These are phyloP conservation scores for Flaveria floridana DNA, from an alignment of 140 eudicot genomes.

Conservation along the genomic window DNA sequence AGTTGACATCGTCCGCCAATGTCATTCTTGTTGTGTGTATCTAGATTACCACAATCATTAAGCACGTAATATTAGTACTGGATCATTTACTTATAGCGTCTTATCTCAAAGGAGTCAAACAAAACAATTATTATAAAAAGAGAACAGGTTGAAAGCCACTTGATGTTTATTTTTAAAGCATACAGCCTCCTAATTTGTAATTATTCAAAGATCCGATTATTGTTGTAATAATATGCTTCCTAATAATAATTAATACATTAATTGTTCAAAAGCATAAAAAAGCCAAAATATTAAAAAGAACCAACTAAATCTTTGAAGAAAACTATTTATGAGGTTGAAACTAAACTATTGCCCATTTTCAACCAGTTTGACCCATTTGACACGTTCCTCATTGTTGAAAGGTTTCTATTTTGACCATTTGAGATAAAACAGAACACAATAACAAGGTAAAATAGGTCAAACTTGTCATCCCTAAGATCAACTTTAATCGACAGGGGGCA, in stretches of 20 bases:
- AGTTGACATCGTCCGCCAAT: constrained; percentile 81
- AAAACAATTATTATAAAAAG: neutral
- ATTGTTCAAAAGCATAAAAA: neutral
- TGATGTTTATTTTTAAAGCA: neutral
- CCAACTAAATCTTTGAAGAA: neutral
- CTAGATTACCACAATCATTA: constrained; percentile 35
- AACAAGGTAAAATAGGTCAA: neutral
- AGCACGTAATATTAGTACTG: neutral
- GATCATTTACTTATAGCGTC: neutral
- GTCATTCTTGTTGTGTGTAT: constrained; percentile 96
- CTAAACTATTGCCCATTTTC: neutral
- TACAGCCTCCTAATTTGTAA: neutral
- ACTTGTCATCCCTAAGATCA: neutral
- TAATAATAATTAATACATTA: neutral
- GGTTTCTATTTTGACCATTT: neutral
- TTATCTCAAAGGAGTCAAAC: neutral
- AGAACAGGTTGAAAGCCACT: neutral
- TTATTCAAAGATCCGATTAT: neutral
- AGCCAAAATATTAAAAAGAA: too few relatives aligned
- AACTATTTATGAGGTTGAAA: neutral
- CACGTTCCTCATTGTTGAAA: neutral
- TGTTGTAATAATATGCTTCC: neutral
- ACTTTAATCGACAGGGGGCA: neutral
- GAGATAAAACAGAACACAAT: neutral
- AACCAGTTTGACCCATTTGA: neutral